Evolutionary conservation across 441 rosid genomes (phyloP).

Genomic region (Dalechampia spathulata): DNA sequence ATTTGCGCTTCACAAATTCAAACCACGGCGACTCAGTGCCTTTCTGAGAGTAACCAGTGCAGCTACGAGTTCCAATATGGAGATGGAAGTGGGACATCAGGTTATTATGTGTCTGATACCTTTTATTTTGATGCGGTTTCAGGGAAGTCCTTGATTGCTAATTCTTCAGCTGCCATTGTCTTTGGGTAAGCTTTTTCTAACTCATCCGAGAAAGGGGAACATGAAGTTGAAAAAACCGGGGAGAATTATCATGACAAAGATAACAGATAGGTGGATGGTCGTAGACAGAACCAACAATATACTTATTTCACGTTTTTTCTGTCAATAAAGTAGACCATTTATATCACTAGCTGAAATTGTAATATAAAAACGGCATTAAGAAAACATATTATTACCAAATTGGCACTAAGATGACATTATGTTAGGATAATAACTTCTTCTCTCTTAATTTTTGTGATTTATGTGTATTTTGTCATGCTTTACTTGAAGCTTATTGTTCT

Average conservation of each 20-base stretch:
- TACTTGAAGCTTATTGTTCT: slow-evolving; percentile 16
- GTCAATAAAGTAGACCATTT: neutral
- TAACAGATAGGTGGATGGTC: neutral
- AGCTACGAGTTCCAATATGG: slow-evolving; percentile 86
- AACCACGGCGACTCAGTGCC: slow-evolving; percentile 58
- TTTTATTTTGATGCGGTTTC: slow-evolving; percentile 56
- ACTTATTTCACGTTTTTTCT: neutral
- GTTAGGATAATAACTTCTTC: too few species aligned
- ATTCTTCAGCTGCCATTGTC: slow-evolving; percentile 63
- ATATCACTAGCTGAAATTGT: too few species aligned
- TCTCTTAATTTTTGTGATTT: neutral
- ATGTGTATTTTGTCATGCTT: neutral
- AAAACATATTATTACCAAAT: too few species aligned
- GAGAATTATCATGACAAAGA: neutral
- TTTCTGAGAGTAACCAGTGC: slow-evolving; percentile 55
- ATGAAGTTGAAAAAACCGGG: neutral
- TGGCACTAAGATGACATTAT: too few species aligned
- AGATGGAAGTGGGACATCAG: slow-evolving; percentile 92
- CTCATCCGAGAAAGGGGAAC: neutral
- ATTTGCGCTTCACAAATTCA: slow-evolving; percentile 48
- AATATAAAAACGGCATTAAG: too few species aligned
- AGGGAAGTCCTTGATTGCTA: slow-evolving; percentile 43
- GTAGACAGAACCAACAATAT: neutral
- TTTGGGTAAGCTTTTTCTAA: slow-evolving; percentile 62
- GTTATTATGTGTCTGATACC: slow-evolving; percentile 72